These are phyloP conservation scores for Schoenoplectus tabernaemontani DNA, from an alignment of 202 grass and related monocot species.

Conservation along the genomic window DNA sequence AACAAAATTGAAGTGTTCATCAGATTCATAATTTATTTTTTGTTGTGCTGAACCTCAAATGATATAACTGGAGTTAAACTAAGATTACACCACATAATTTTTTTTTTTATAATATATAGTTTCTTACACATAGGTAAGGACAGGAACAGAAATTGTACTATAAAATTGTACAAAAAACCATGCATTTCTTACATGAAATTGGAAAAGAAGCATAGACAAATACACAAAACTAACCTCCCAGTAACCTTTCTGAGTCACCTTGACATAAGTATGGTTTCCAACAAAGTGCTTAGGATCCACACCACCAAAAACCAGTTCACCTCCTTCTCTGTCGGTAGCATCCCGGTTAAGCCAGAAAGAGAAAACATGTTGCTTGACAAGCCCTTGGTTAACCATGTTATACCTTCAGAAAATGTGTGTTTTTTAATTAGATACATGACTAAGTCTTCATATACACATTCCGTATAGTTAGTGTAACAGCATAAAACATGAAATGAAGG, in stretches of 20 bases:
- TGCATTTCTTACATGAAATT: background rate
- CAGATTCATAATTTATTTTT: too few relatives aligned
- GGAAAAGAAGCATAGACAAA: conserved; percentile 4
- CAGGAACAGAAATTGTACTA: background rate
- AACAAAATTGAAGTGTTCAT: too few relatives aligned
- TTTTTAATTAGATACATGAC: background rate
- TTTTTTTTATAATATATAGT: background rate
- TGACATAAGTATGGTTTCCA: conserved; percentile 66
- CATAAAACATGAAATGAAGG: background rate
- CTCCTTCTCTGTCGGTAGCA: conserved; percentile 67
- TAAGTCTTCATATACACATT: background rate
- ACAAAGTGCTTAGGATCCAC: conserved; percentile 71
- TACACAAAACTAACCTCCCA: conserved; percentile 56
- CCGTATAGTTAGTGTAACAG: background rate
- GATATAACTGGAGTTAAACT: background rate
- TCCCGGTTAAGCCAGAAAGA: conserved; percentile 93
- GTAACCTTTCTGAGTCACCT: conserved; percentile 83
- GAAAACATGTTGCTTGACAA: conserved; percentile 72
- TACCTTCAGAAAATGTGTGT: conserved; percentile 43
- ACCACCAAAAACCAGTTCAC: conserved; percentile 91
- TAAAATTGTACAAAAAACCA: background rate
- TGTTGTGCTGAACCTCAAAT: too few relatives aligned
- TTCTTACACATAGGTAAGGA: background rate
- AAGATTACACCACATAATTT: background rate
- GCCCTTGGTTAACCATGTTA: conserved; percentile 76